phyloP scores from a whole-genome alignment of 306 rosid species.

The Carpinus fangiana region DNA sequence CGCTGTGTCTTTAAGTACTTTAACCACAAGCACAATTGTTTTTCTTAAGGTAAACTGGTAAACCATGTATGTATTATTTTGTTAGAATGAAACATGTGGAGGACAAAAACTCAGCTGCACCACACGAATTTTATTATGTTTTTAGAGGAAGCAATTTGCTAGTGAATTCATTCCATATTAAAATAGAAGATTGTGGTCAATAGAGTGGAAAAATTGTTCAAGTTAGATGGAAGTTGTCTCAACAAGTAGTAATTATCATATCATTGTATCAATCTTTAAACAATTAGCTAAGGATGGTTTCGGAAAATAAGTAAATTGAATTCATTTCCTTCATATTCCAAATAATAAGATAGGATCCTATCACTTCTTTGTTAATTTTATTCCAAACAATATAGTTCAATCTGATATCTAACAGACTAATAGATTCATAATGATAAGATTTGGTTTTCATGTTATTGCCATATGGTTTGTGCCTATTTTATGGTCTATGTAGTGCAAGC shows the following conservation, averaged over 20 bases:
- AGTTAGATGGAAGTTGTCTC: neutral
- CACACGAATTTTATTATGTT: neutral
- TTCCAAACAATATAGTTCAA: neutral
- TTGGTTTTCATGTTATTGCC: neutral
- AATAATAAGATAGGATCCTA: neutral
- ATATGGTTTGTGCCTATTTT: neutral
- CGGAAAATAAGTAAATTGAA: neutral
- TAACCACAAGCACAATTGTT: neutral
- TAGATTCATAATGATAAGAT: neutral
- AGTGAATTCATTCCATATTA: neutral
- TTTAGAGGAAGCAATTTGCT: neutral
- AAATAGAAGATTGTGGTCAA: neutral
- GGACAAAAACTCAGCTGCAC: neutral
- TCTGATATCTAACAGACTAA: too few relatives aligned
- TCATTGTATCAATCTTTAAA: neutral
- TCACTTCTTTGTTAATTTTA: neutral
- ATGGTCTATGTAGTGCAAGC: neutral
- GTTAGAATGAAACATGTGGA: neutral
- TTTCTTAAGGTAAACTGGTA: neutral
- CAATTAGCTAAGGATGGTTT: neutral
- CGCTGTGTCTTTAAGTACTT: neutral
- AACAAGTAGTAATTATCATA: neutral
- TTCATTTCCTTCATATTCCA: neutral
- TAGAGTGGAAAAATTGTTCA: neutral
- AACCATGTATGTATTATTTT: neutral